Evolutionary conservation across 2,329 filamentous ascomycete genomes (phyloP).

Genomic region (Ophiostoma sp.): DNA sequence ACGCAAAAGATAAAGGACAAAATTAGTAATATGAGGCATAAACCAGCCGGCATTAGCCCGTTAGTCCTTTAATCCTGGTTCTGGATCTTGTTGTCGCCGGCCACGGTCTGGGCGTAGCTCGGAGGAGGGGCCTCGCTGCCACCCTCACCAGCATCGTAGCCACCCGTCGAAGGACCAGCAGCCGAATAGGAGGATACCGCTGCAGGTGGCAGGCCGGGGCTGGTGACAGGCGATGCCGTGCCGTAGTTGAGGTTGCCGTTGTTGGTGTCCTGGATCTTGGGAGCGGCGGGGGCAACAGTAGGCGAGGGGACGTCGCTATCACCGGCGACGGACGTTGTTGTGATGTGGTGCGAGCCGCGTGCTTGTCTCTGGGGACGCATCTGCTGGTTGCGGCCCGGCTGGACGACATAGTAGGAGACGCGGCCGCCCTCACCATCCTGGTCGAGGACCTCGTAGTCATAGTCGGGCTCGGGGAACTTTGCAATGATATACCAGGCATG

Average conservation of each 20-base stretch:
- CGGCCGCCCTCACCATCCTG: constrained; percentile 51
- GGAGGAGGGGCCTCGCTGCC: constrained; percentile 59
- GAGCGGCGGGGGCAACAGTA: constrained; percentile 21
- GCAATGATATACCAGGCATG: constrained; percentile 99
- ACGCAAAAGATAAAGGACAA: not conserved
- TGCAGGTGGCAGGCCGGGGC: constrained; percentile 1
- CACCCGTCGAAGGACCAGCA: constrained; percentile 34
- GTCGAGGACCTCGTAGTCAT: constrained; percentile 61
- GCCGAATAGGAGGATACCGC: constrained; percentile 27
- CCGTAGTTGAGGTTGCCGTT: constrained; percentile 44
- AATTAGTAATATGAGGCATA: not conserved
- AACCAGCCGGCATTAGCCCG: too few relatives aligned
- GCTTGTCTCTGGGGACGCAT: not conserved
- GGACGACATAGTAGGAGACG: constrained; percentile 75
- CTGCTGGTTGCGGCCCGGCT: constrained; percentile 31
- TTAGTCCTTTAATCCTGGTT: constrained; percentile 44
- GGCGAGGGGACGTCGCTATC: constrained; percentile 17
- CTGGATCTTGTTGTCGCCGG: constrained; percentile 89
- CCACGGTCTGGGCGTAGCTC: constrained; percentile 83
- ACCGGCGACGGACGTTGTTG: constrained; percentile 6
- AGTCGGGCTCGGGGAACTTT: constrained; percentile 71
- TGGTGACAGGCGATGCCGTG: constrained; percentile 31
- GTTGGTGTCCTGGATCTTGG: constrained; percentile 32
- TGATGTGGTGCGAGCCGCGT: constrained; percentile 19
- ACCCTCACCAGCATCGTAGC: constrained; percentile 40